Evolutionary conservation across 495 filamentous ascomycete species (phyloP), one percentile per base, ranked within the genome.

Genomic region (Aspergillus conjunctus): DNA sequence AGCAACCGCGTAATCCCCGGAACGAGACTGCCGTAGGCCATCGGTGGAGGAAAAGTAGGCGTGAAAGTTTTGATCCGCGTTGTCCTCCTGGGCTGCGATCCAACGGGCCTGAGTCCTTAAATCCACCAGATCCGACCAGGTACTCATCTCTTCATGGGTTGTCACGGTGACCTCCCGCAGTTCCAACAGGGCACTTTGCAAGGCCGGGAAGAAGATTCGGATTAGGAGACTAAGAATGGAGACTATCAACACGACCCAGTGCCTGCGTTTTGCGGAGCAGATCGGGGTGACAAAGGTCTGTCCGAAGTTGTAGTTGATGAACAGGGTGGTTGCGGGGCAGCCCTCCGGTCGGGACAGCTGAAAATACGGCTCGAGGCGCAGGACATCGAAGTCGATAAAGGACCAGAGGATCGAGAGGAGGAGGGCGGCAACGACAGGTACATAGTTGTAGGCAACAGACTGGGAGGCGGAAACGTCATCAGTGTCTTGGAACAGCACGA

Each of bases 221-320:
- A 75, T 72, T 14, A 71, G 65, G 7, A 78, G 45, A 0, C 71
- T 76, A 17, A 74, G 20, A n/a, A 76, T 39, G 0, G 75, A 75
- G 37, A 77, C 69, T 58, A 69, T 62, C 0, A 77, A 34, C 1
- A 76, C 75, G 7, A 77, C 18, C 75, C 75, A 78, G 39, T 78
- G 75, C 18, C 62, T 68, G 43, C 73, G 67, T 9, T 66, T 70
- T 22, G 70, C 68, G 15, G 75, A 72, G 18, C 70, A 66, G 37
- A 78, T 69, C 9, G 75, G 75, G 2, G 75, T 77, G 18, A 78
- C 58, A 41, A 78, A 66, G 8, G 72, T 74, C 51, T 78, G 75
- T 15, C 75, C 75, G 33, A 78, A 78, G 45, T 75, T 78, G 52
- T 78, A 78, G 58, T 78, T 78, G 69, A 74, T 78, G 52, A 77